A percentile compares a stretch with the other conserved stretches of the same genome.
Evolutionary conservation across 768 basidiomycete genomes (phyloP).

Genomic region (Leccinellum luteum): DNA sequence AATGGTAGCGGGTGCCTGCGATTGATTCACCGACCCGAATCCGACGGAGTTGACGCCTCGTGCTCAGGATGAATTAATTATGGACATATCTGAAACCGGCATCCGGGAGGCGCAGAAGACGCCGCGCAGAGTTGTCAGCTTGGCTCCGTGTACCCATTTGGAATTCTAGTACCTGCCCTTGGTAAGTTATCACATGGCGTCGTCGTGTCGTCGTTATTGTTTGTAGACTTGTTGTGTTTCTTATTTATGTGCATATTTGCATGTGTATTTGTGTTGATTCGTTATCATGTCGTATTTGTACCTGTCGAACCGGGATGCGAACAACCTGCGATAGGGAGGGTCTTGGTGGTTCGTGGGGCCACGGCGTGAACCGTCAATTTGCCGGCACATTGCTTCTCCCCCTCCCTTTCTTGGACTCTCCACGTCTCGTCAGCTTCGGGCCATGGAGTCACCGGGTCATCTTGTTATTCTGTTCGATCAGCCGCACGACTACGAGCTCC

Average conservation of each 20-base stretch:
- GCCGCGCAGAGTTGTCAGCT: background rate
- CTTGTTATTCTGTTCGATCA: conserved; percentile 3
- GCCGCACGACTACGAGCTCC: conserved; percentile 6
- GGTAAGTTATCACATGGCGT: conserved; percentile 46
- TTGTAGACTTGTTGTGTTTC: background rate
- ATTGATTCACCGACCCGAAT: conserved; percentile 42
- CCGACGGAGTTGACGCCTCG: conserved; percentile 53
- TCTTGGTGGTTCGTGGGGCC: background rate
- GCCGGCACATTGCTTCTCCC: background rate
- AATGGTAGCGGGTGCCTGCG: conserved; percentile 48
- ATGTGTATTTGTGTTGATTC: background rate
- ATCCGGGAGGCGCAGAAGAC: background rate
- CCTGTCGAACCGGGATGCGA: background rate
- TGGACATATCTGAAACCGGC: conserved; percentile 17
- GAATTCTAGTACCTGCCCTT: background rate
- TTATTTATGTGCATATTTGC: background rate
- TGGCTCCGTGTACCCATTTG: conserved; percentile 1
- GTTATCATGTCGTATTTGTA: background rate
- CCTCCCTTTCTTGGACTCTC: background rate
- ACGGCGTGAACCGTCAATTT: background rate
- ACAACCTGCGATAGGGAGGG: background rate
- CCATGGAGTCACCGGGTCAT: background rate
- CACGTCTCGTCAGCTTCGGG: background rate
- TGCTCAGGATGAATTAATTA: conserved; percentile 62
- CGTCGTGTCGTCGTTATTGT: background rate